phyloP scores from a whole-genome alignment of 768 basidiomycete species.

The Lentinula aciculospora region DNA sequence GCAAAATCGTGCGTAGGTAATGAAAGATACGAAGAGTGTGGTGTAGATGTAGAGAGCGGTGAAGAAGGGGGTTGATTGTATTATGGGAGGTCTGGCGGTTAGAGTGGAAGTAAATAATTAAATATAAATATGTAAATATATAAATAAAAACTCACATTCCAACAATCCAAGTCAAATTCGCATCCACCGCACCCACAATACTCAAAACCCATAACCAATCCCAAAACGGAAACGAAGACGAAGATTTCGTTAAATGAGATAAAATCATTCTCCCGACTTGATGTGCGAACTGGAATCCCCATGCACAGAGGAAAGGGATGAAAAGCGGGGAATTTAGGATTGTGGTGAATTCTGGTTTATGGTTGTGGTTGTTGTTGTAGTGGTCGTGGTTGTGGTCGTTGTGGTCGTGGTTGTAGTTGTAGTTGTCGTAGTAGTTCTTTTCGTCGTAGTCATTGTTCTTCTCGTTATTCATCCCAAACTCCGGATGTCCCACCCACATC shows the following conservation, averaged over 20 bases:
- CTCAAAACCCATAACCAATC: slow-evolving; percentile 87
- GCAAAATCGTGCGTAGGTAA: slow-evolving; percentile 74
- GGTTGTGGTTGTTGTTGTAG: too few relatives aligned
- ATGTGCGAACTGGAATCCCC: slow-evolving; percentile 87
- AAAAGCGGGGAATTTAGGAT: slow-evolving; percentile 75
- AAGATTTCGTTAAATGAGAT: slow-evolving; percentile 79
- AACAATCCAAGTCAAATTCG: slow-evolving; percentile 65
- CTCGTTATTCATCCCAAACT: too few relatives aligned
- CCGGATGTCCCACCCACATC: slow-evolving; percentile 74
- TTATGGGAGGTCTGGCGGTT: slow-evolving; percentile 51
- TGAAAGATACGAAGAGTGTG: slow-evolving; percentile 61
- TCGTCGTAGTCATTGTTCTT: too few relatives aligned
- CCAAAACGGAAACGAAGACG: slow-evolving; percentile 87
- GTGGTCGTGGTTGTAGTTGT: too few relatives aligned
- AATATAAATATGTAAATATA: background rate
- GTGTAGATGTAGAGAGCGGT: slow-evolving; percentile 69
- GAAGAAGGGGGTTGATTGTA: slow-evolving; percentile 60
- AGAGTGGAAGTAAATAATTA: background rate
- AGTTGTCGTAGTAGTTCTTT: slow-evolving; percentile 43
- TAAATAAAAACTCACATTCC: slow-evolving; percentile 45
- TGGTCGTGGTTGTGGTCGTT: too few relatives aligned
- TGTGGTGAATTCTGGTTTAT: slow-evolving; percentile 21
- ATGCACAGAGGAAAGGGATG: slow-evolving; percentile 84
- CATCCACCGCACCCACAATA: slow-evolving; percentile 72
- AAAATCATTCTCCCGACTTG: slow-evolving; percentile 91